These are phyloP conservation scores for Malus domestica DNA, from an alignment of 306 rosid genomes.

Conservation along the genomic window ASM211411v1 NC_041790.1:6806501-6807000, in stretches of 20 bases:
- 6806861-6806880: conserved; percentile 12
- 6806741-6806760: conserved; percentile 77
- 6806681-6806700: conserved; percentile 50
- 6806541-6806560: neutral
- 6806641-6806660: conserved; percentile 76
- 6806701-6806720: conserved; percentile 63
- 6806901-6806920: neutral
- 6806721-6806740: conserved; percentile 93
- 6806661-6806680: conserved; percentile 65
- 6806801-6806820: conserved; percentile 23
- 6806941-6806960: too few species aligned
- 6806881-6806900: conserved; percentile 19
- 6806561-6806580: neutral
- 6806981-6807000: neutral
- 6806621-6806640: conserved; percentile 88
- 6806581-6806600: neutral
- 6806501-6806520: too few species aligned
- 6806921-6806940: neutral
- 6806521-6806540: neutral
- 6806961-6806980: too few species aligned
- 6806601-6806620: conserved; percentile 32
- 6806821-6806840: conserved; percentile 18
- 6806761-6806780: conserved; percentile 40
- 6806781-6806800: conserved; percentile 19
- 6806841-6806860: conserved; percentile 27